These are phyloP conservation scores for Spathaspora sp. DNA, from an alignment of 805 yeast genomes.

Conservation along the genomic window DNA sequence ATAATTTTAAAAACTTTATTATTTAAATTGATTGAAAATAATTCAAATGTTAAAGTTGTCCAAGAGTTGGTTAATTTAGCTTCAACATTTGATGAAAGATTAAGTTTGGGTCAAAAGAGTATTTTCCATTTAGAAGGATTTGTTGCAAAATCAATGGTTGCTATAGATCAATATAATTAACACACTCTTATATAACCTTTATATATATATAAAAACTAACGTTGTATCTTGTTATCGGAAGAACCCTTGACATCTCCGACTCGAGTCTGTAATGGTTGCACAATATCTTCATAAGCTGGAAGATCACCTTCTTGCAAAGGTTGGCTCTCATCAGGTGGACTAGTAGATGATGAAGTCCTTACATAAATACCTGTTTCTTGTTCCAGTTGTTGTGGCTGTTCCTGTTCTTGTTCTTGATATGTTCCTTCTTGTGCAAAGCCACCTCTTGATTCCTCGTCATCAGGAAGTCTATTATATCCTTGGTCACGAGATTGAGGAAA, in stretches of 20 bases:
- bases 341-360: background rate
- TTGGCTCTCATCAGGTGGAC: background rate
- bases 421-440: background rate
- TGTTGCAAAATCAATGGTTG: slow-evolving; percentile 82
- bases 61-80: slow-evolving; percentile 54
- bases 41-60: slow-evolving; percentile 24
- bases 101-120: slow-evolving; percentile 81
- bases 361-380: background rate
- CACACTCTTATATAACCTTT: background rate
- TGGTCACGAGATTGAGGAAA: slow-evolving; percentile 11
- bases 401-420: background rate
- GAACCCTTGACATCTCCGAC: slow-evolving; percentile 8
- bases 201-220: slow-evolving; percentile 9
- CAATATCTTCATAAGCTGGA: slow-evolving; percentile 18
- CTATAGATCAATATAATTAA: slow-evolving; percentile 42
- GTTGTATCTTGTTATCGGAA: slow-evolving; percentile 33
- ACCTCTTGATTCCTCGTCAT: slow-evolving; percentile 17
- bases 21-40: slow-evolving; percentile 38
- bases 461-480: slow-evolving; percentile 19
- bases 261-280: slow-evolving; percentile 5
- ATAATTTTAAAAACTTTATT: slow-evolving; percentile 62
- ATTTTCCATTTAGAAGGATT: slow-evolving; percentile 96
- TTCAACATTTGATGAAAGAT: slow-evolving; percentile 76
- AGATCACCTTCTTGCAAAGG: background rate
- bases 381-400: background rate